phyloP scores from a whole-genome alignment of 306 rosid species.

The Ormosia semicastrata region DNA sequence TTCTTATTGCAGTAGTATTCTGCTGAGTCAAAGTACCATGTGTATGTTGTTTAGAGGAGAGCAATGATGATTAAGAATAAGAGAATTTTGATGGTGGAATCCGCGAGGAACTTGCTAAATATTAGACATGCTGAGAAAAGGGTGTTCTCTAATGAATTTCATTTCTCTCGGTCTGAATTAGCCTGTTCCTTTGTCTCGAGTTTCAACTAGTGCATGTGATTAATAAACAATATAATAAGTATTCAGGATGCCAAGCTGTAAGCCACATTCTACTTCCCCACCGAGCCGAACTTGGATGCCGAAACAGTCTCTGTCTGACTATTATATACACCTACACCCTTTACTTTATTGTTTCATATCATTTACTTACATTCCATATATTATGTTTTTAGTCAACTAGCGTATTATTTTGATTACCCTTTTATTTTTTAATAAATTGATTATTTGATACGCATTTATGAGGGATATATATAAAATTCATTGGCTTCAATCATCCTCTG shows the following conservation, averaged over 20 bases:
- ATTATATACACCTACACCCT: slow-evolving; percentile 1
- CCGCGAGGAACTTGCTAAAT: slow-evolving; percentile 2
- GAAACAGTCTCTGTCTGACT: slow-evolving; percentile 21
- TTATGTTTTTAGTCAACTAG: slow-evolving; percentile 31
- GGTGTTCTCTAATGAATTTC: not conserved
- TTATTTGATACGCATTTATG: not conserved
- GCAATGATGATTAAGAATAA: not conserved
- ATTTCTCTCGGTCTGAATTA: slow-evolving; percentile 7
- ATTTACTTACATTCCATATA: not conserved
- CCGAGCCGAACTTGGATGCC: slow-evolving; percentile 37
- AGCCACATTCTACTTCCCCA: slow-evolving; percentile 29
- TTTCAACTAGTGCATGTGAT: slow-evolving; percentile 36
- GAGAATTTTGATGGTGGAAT: not conserved
- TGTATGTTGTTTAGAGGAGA: not conserved
- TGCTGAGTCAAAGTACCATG: not conserved
- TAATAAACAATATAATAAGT: not conserved
- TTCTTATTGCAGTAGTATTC: not conserved
- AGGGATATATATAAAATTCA: slow-evolving; percentile 15
- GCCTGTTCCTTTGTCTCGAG: slow-evolving; percentile 20
- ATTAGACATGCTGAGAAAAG: slow-evolving; percentile 4
- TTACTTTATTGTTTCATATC: slow-evolving; percentile 22
- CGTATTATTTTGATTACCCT: not conserved
- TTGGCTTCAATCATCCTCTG: not conserved
- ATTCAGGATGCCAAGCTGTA: slow-evolving; percentile 53
- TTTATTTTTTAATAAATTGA: slow-evolving; percentile 9